A percentile compares a stretch with the other conserved stretches of the same genome.
Evolutionary conservation across 1,139 yeast species (phyloP).

Genomic region (Spathaspora sp.): DNA sequence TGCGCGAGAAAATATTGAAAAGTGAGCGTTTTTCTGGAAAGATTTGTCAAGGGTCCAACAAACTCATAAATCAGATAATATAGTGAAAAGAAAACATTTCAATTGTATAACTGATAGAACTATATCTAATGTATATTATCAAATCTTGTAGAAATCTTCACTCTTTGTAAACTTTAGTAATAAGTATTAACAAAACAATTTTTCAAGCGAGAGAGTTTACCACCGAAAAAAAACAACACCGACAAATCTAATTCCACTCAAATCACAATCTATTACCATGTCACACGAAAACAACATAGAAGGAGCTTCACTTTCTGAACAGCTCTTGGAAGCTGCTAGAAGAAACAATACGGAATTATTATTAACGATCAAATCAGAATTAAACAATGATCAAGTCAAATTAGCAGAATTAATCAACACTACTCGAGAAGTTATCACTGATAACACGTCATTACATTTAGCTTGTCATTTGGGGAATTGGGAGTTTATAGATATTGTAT

Average conservation of each 20-base stretch:
- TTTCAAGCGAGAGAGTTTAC: too few relatives aligned
- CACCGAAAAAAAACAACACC: neutral
- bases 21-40: neutral
- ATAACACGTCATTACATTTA: constrained; percentile 81
- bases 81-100: too few relatives aligned
- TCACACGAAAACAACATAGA: constrained; percentile 13
- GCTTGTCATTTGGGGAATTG: constrained; percentile 81
- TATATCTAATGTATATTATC: too few relatives aligned
- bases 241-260: neutral
- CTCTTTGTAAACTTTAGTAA: neutral
- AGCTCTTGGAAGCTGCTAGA: constrained; percentile 82
- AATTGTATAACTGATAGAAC: too few relatives aligned
- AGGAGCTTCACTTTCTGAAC: constrained; percentile 82
- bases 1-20: neutral
- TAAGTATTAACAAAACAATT: too few relatives aligned
- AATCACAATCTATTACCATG: neutral
- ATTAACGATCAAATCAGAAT: constrained; percentile 51
- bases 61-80: too few relatives aligned
- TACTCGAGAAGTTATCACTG: constrained; percentile 69
- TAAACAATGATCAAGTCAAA: constrained; percentile 42
- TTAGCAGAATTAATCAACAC: constrained; percentile 66
- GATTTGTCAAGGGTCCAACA: too few relatives aligned
- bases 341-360: constrained; percentile 83
- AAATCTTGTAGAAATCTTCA: neutral
- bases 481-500: constrained; percentile 78